Percentiles rank a stretch among this genome's conserved stretches.
These are phyloP conservation scores for Phytophthora hybrid DNA, from an alignment of 352 stramenopile genomes.

Conservation along the genomic window DNA sequence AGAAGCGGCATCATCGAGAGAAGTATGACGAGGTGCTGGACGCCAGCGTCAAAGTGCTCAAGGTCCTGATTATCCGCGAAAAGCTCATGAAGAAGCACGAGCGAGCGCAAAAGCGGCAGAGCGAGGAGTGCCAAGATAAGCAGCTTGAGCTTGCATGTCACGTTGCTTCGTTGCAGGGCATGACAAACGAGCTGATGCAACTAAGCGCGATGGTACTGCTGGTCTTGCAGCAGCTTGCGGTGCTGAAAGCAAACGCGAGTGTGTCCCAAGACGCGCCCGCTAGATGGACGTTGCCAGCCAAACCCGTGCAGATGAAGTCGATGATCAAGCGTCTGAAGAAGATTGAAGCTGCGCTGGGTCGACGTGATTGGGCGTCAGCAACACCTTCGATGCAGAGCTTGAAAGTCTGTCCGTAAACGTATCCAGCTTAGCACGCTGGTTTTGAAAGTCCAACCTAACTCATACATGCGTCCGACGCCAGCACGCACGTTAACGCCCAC, in stretches of 20 bases:
- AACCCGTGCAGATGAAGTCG: constrained; percentile 57
- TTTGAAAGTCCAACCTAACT: neutral
- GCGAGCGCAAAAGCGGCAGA: constrained; percentile 26
- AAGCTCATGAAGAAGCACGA: constrained; percentile 72
- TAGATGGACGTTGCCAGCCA: constrained; percentile 47
- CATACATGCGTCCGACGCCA: too few species aligned
- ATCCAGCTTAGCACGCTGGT: neutral
- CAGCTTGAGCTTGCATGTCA: constrained; percentile 29
- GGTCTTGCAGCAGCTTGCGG: constrained; percentile 52
- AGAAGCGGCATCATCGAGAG: constrained; percentile 56
- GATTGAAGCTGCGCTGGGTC: constrained; percentile 33
- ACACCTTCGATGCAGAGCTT: neutral
- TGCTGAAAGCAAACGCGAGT: constrained; percentile 15
- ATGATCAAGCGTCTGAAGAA: constrained; percentile 53
- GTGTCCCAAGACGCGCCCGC: neutral
- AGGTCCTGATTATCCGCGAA: constrained; percentile 69
- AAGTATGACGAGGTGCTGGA: constrained; percentile 70
- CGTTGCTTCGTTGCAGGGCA: constrained; percentile 24
- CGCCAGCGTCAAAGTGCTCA: constrained; percentile 74
- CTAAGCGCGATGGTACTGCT: constrained; percentile 62
- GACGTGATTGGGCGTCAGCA: constrained; percentile 25
- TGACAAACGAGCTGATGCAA: constrained; percentile 50
- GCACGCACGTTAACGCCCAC: too few species aligned
- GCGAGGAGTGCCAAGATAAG: constrained; percentile 25
- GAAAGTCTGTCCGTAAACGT: constrained; percentile 12